Evolutionary conservation across 495 filamentous ascomycete species (phyloP), one percentile per base, ranked within the genome.

Genomic region (Penicillium desertorum): DNA sequence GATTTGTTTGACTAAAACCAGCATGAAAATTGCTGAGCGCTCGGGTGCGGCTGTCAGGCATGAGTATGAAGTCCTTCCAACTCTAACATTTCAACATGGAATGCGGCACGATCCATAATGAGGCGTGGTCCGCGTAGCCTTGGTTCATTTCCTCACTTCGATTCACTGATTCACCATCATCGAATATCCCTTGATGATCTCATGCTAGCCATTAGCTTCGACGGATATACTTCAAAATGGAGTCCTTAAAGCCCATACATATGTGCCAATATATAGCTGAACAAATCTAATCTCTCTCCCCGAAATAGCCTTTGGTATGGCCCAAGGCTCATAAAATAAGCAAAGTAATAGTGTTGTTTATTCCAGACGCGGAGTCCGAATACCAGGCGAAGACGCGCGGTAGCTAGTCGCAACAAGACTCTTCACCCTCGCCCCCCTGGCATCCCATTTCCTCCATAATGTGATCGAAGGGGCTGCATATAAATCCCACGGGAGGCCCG

Each of bases 381-480:
- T 59, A 56, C 39, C 45, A 20, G 19, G 45, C 29, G 53, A 45
- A 46, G 25, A 39, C 16, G 22, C 43, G 56, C 23, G 37, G 37
- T 10, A 49, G 27, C 19, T 5, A 27, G 23, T 45, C 19, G 20
- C n/a, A 58, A 54, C 25, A 27, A 27, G 14, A 37, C 50, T 43
- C 37, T 45, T 32, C n/a, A 11, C 17, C 45, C 54, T 55, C 22
- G 34, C 45, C 53, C 34, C 51, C 56, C 57, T 56, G 52, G 47
- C 10, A 29, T 54, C 4, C 27, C 47, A 37, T 34, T 58, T 5
- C 36, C 37, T 17, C 6, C n/a, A 19, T 12, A 4, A 22, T 22
- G 27, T 39, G 29, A 54, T 27, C 11, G 22, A 62, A 59, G 57
- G 63, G 61, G 39, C 45, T 41, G 22, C 22, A 37, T 63, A 60